These are phyloP conservation scores for Fusarium verticillioides DNA, from an alignment of 2,329 filamentous ascomycete species.

Conservation along the genomic window DNA sequence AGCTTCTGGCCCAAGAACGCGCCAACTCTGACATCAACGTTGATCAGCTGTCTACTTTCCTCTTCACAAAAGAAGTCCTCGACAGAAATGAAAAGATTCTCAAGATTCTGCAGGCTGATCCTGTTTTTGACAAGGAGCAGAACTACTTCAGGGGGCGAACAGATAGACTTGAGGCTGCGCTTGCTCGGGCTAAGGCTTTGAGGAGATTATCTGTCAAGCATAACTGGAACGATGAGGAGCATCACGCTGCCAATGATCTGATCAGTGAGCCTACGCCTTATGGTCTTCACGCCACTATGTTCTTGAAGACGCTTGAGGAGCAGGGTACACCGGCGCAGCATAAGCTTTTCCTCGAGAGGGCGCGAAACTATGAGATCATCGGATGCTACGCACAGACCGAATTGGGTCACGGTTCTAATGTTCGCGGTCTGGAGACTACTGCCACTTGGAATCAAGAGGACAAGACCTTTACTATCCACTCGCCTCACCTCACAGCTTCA, in stretches of 20 bases:
- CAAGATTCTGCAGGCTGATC: slow-evolving; percentile 72
- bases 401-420: slow-evolving; percentile 82
- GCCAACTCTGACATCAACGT: slow-evolving; percentile 74
- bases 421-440: slow-evolving; percentile 76
- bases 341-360: slow-evolving; percentile 75
- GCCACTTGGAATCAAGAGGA: slow-evolving; percentile 79
- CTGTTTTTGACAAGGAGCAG: slow-evolving; percentile 80
- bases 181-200: slow-evolving; percentile 77
- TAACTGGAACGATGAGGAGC: slow-evolving; percentile 75
- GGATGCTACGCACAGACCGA: slow-evolving; percentile 87
- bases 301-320: slow-evolving; percentile 69
- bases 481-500: slow-evolving; percentile 76
- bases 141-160: slow-evolving; percentile 79
- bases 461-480: slow-evolving; percentile 80
- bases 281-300: slow-evolving; percentile 71
- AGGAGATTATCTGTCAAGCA: slow-evolving; percentile 73
- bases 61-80: slow-evolving; percentile 74
- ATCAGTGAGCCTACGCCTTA: slow-evolving; percentile 80
- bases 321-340: slow-evolving; percentile 80
- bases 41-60: slow-evolving; percentile 72
- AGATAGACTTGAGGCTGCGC: slow-evolving; percentile 74
- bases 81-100: slow-evolving; percentile 70
- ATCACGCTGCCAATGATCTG: slow-evolving; percentile 71
- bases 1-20: slow-evolving; percentile 76
- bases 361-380: slow-evolving; percentile 76